A percentile compares a stretch with the other conserved stretches of the same genome.
These are phyloP conservation scores for Gymnopilus dilepis DNA, from an alignment of 768 basidiomycete species.

Conservation along the genomic window DNA sequence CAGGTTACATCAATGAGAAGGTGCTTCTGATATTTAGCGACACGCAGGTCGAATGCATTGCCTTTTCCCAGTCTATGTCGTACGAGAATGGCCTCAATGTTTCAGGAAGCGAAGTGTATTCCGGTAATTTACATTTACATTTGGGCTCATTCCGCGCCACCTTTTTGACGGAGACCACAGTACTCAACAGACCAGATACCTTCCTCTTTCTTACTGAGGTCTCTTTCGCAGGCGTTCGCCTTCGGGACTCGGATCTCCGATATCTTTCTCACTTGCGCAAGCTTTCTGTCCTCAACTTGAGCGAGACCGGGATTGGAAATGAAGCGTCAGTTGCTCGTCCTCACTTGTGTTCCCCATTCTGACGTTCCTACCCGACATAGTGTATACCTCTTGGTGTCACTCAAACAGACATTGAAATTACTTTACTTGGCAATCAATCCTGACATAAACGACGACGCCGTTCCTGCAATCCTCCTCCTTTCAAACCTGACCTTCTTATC, in stretches of 20 bases:
- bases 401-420: conserved; percentile 56
- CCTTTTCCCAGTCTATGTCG: conserved; percentile 49
- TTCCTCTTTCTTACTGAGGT: conserved; percentile 57
- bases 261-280: conserved; percentile 59
- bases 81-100: conserved; percentile 59
- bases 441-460: conserved; percentile 57
- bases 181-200: conserved; percentile 54
- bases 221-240: conserved; percentile 49
- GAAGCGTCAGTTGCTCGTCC: conserved; percentile 53
- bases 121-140: conserved; percentile 40
- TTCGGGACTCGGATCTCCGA: conserved; percentile 54
- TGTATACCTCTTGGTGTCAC: conserved; percentile 59
- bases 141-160: background rate
- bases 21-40: conserved; percentile 50
- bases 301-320: conserved; percentile 61
- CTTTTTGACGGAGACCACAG: conserved; percentile 34
- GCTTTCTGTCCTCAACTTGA: conserved; percentile 50
- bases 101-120: conserved; percentile 45
- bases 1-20: conserved; percentile 54
- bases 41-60: conserved; percentile 49
- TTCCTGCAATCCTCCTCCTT: conserved; percentile 58
- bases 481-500: conserved; percentile 53
- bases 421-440: conserved; percentile 60
- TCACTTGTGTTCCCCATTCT: background rate
- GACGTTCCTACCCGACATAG: conserved; percentile 35